Percentiles rank a stretch among this genome's conserved stretches.
phyloP scores from a whole-genome alignment of 2,329 filamentous ascomycete genomes.

The Aspergillus pseudoterreus region DNA sequence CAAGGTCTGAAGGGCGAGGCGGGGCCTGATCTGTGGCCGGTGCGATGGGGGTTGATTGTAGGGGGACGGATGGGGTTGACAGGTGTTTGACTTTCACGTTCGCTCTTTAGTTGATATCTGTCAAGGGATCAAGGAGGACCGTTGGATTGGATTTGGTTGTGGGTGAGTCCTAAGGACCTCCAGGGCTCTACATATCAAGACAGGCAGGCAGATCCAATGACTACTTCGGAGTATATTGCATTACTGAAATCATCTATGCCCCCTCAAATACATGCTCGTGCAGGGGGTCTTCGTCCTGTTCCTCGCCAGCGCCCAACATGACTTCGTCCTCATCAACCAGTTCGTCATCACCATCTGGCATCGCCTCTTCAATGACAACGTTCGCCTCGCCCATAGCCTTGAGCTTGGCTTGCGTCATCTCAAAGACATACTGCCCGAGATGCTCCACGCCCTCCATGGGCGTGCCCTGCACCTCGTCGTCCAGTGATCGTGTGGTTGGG shows the following conservation, averaged over 20 bases:
- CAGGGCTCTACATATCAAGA: too few relatives aligned
- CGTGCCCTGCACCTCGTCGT: slow-evolving; percentile 51
- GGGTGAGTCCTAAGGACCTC: too few relatives aligned
- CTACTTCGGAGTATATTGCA: too few relatives aligned
- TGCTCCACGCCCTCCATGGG: slow-evolving; percentile 91
- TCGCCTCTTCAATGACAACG: slow-evolving; percentile 33
- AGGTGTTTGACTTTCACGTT: too few relatives aligned
- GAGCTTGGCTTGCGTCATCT: slow-evolving; percentile 80
- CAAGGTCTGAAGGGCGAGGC: too few relatives aligned
- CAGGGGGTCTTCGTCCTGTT: slow-evolving; percentile 30
- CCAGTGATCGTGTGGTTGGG: slow-evolving; percentile 58
- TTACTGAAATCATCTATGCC: background rate
- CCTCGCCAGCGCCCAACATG: slow-evolving; percentile 31
- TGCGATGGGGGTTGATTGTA: too few relatives aligned
- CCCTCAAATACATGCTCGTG: slow-evolving; percentile 24
- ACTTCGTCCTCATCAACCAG: slow-evolving; percentile 33
- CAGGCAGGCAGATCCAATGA: too few relatives aligned
- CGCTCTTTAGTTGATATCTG: too few relatives aligned
- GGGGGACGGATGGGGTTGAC: too few relatives aligned
- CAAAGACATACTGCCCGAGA: slow-evolving; percentile 89
- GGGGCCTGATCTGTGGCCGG: too few relatives aligned
- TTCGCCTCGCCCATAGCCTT: slow-evolving; percentile 51
- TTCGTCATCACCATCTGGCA: slow-evolving; percentile 26
- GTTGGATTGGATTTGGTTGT: too few relatives aligned
- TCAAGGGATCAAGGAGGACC: too few relatives aligned